These are phyloP conservation scores for Podaxis sp. DNA, from an alignment of 768 basidiomycete species.

Conservation along the genomic window DNA sequence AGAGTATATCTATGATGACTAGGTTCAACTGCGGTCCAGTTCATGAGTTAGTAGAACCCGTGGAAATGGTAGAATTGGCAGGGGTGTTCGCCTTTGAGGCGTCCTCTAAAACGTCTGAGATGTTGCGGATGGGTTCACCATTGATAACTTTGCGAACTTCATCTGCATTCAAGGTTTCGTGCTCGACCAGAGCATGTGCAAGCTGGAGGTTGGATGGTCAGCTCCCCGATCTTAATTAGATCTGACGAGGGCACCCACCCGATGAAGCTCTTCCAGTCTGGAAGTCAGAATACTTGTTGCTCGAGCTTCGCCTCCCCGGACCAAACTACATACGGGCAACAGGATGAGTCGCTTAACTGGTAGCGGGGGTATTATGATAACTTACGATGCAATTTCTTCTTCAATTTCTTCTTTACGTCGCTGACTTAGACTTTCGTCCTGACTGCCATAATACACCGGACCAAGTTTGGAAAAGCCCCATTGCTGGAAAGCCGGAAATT, in stretches of 20 bases:
- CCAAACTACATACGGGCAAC: slow-evolving; percentile 39
- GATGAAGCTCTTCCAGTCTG: slow-evolving; percentile 72
- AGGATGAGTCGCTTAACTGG: slow-evolving; percentile 12
- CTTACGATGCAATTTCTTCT: slow-evolving; percentile 77
- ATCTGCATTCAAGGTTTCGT: slow-evolving; percentile 85
- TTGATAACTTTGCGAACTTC: slow-evolving; percentile 85
- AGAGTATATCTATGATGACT: neutral
- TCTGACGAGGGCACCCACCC: slow-evolving; percentile 37
- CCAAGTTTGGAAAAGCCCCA: slow-evolving; percentile 85
- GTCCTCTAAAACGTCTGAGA: slow-evolving; percentile 62
- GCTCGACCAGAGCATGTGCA: slow-evolving; percentile 87
- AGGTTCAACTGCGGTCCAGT: neutral
- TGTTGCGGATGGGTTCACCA: slow-evolving; percentile 73
- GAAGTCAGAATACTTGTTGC: slow-evolving; percentile 59
- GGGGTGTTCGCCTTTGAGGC: slow-evolving; percentile 23
- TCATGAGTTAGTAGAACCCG: neutral
- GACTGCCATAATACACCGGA: slow-evolving; percentile 76
- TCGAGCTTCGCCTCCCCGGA: slow-evolving; percentile 67
- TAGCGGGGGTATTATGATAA: slow-evolving; percentile 16
- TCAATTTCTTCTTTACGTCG: slow-evolving; percentile 83
- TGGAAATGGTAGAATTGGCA: neutral
- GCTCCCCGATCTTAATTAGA: neutral
- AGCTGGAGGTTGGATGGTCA: slow-evolving; percentile 44
- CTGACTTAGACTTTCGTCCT: slow-evolving; percentile 66
- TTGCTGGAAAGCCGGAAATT: slow-evolving; percentile 34